Evolutionary conservation across 2,329 filamentous ascomycete species (phyloP), one percentile per base, ranked within the genome.

Genomic region (Xylariaceae sp.): DNA sequence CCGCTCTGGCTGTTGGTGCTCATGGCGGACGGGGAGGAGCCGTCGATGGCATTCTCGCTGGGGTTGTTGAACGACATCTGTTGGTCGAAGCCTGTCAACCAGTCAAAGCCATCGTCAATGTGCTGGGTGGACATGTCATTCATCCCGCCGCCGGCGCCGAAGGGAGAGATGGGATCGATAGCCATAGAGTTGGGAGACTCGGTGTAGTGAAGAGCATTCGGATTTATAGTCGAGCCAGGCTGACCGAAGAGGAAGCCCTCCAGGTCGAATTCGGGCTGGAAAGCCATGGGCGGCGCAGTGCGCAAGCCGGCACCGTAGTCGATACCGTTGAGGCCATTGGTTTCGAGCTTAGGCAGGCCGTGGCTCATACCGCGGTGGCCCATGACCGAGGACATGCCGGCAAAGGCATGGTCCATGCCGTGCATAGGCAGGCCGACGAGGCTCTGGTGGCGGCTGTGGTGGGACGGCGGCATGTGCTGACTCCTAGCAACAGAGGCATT

Each of bases 11-110:
- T 96, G 38, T 85, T 86, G 27, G 86, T 94, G 64, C 90, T 96
- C 58, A 96, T 90, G 29, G 88, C 88, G 7, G 92, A 96, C 12
- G 92, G 92, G 11, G 92, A 96, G 9, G 92, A 96, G 38, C 84
- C 88, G 50, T 94, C 90, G 34, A 95, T 75, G 18, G 85, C 87
- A 45, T 80, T 82, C 48, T 94, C 88, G 50, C 82, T 83, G 35
- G 68, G 64, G 36, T 73, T 75, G 48, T 70, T 72, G 56, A 87
- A 79, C 6, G 75, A 75, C 68, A 90, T 76, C 29, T 83, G 77
- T 50, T 81, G 77, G 43, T 92, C 86, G 55, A 94, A 84, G 15
- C 83, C 83, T 38, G 80, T 80, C 43, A 76, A 52, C 88, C 88
- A 96, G 49, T 88, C 83, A 55, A 92, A 86, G 46, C 69, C 75